Conservation (phyloP, 2,329 filamentous ascomycete species). For the Ilyonectria sp. region DNA sequence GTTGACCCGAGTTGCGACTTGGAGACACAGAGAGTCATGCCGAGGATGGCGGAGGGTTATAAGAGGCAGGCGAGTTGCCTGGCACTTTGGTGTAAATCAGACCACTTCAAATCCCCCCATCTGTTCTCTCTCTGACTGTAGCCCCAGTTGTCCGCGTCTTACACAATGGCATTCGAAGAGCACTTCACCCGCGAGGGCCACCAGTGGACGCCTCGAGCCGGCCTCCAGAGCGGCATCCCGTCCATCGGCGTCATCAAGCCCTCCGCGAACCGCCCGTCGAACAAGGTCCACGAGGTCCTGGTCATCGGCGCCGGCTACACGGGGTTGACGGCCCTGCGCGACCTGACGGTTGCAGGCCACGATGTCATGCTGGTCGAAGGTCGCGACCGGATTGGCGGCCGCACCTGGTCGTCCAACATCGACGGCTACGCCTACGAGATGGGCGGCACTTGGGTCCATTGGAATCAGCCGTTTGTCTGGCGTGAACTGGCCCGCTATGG, state of each 20-base stretch:
- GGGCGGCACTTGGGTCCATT: conserved; percentile 60
- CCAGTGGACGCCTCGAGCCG: conserved; percentile 26
- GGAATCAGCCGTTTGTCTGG: conserved; percentile 35
- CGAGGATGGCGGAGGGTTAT: neutral
- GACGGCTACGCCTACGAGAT: conserved; percentile 62
- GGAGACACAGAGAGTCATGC: conserved; percentile 7
- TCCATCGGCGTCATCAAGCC: conserved; percentile 28
- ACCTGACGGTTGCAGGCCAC: conserved; percentile 42
- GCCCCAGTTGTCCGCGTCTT: neutral
- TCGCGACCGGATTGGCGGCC: conserved; percentile 64
- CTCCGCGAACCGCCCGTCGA: conserved; percentile 17
- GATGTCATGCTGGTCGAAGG: conserved; percentile 62
- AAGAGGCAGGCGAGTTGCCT: neutral
- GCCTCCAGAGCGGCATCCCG: conserved; percentile 26
- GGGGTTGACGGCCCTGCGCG: conserved; percentile 30
- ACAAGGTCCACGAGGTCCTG: conserved; percentile 28
- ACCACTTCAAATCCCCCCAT: neutral
- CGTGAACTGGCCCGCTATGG: conserved; percentile 31
- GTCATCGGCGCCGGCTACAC: conserved; percentile 33
- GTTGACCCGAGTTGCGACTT: neutral
- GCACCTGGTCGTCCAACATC: conserved; percentile 62
- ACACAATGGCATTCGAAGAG: conserved; percentile 4
- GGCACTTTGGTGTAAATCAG: neutral
- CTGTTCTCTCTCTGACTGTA: neutral
- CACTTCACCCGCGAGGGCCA: conserved; percentile 28